Percentiles rank a stretch among this genome's conserved stretches.
phyloP scores from a whole-genome alignment of 2,329 filamentous ascomycete species.

The Ophiostoma quercus region DNA sequence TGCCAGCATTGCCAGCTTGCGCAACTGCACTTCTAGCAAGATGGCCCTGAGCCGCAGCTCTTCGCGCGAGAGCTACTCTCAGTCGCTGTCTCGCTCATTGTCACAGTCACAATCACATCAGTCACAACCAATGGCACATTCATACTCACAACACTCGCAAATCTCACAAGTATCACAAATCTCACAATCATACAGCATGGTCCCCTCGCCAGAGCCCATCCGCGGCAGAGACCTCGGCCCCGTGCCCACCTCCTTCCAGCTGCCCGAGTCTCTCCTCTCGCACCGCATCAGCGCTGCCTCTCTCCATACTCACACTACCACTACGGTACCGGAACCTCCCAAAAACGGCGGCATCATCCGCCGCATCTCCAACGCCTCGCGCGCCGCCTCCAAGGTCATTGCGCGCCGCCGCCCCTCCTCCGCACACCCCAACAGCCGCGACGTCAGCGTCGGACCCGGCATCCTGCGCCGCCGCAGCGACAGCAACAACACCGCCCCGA shows the following conservation, averaged over 20 bases:
- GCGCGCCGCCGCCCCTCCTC: slow-evolving; percentile 70
- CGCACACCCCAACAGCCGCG: slow-evolving; percentile 68
- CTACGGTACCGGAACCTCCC: slow-evolving; percentile 34
- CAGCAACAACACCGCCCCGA: slow-evolving; percentile 68
- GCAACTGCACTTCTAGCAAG: slow-evolving; percentile 9
- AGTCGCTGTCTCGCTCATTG: too few species aligned
- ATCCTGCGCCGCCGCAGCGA: slow-evolving; percentile 80
- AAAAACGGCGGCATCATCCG: slow-evolving; percentile 60
- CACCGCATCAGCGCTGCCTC: slow-evolving; percentile 57
- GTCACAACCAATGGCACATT: slow-evolving; percentile 51
- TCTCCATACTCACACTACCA: slow-evolving; percentile 42
- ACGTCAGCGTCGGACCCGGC: slow-evolving; percentile 83
- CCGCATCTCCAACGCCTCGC: slow-evolving; percentile 69
- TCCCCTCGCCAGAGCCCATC: slow-evolving; percentile 61
- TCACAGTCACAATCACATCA: too few species aligned
- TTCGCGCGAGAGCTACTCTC: slow-evolving; percentile 12
- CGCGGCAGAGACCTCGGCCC: slow-evolving; percentile 51
- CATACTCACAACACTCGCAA: slow-evolving; percentile 39
- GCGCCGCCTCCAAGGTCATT: slow-evolving; percentile 59
- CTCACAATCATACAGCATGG: slow-evolving; percentile 46
- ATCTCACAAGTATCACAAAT: slow-evolving; percentile 35
- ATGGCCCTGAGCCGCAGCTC: slow-evolving; percentile 22
- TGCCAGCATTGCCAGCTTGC: slow-evolving; percentile 13
- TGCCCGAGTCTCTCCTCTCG: slow-evolving; percentile 66
- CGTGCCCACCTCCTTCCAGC: slow-evolving; percentile 54